These are phyloP conservation scores for Suhomyces bokatorum DNA, from an alignment of 1,139 yeast genomes.

Conservation along the genomic window DNA sequence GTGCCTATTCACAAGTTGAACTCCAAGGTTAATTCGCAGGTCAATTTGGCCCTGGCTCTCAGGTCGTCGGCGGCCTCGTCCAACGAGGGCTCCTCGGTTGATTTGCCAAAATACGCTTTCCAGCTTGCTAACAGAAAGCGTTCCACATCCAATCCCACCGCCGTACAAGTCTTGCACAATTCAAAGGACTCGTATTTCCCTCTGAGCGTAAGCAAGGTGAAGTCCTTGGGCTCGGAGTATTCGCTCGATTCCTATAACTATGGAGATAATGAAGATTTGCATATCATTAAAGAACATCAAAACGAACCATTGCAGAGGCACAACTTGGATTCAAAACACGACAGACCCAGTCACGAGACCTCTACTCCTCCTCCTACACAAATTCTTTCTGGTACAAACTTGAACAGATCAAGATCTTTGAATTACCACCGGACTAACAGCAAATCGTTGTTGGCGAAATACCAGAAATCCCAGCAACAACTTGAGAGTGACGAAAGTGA, in stretches of 20 bases:
- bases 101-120: conserved; percentile 26
- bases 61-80: conserved; percentile 25
- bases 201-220: conserved; percentile 18
- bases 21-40: conserved; percentile 43
- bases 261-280: conserved; percentile 25
- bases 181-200: conserved; percentile 38
- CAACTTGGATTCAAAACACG: background rate
- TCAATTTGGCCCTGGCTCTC: conserved; percentile 27
- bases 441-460: conserved; percentile 28
- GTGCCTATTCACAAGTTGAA: conserved; percentile 44
- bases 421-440: conserved; percentile 28
- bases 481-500: conserved; percentile 18
- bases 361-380: conserved; percentile 16
- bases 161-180: conserved; percentile 19
- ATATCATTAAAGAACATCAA: conserved; percentile 27
- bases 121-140: conserved; percentile 18
- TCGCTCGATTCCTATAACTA: conserved; percentile 17
- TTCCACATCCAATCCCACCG: conserved; percentile 25
- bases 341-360: background rate
- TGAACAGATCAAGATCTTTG: conserved; percentile 32
- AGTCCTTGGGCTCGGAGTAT: conserved; percentile 20
- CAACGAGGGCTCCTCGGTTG: conserved; percentile 29
- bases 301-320: conserved; percentile 16
- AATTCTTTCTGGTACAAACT: conserved; percentile 17
- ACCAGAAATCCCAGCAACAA: conserved; percentile 24